A percentile compares a stretch with the other conserved stretches of the same genome.
These are phyloP conservation scores for Tripterygium wilfordii DNA, from an alignment of 177 flowering plant species.

Conservation along the genomic window DNA sequence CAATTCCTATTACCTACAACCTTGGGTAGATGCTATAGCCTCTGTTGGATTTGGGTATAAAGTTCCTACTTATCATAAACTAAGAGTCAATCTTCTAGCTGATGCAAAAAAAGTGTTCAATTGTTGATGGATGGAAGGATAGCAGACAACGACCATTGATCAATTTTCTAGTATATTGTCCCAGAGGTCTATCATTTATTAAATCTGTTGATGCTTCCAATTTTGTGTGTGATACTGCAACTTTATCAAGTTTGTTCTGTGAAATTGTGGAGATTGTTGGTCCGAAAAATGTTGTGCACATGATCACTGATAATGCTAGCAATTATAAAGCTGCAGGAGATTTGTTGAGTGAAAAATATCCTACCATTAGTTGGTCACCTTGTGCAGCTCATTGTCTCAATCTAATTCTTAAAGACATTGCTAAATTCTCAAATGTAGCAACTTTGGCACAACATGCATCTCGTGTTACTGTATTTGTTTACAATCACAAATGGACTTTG, in stretches of 20 bases:
- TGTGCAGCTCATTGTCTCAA: constrained; percentile 5
- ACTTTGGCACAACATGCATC: background rate
- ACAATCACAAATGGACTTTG: too few species aligned
- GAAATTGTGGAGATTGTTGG: background rate
- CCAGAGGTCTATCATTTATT: background rate
- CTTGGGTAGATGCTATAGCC: background rate
- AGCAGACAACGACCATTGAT: constrained; percentile 1
- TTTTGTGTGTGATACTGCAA: background rate
- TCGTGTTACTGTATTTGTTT: background rate
- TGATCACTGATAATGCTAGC: constrained; percentile 1
- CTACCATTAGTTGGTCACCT: background rate
- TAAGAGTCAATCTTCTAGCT: background rate
- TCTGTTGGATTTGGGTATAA: constrained; percentile 3
- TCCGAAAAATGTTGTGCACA: too few species aligned
- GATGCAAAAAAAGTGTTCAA: background rate
- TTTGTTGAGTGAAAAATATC: background rate
- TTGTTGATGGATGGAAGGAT: constrained; percentile 2
- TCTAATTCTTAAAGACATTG: background rate
- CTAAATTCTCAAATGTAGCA: background rate
- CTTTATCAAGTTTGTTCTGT: background rate
- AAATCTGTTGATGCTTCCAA: too few species aligned
- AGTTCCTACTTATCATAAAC: background rate
- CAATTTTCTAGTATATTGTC: constrained; percentile 3
- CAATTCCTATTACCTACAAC: background rate
- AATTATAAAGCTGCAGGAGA: background rate